A percentile compares a stretch with the other conserved stretches of the same genome.
These are phyloP conservation scores for Torulaspora delbrueckii DNA, from an alignment of 805 yeast species.

Conservation along the genomic window DNA sequence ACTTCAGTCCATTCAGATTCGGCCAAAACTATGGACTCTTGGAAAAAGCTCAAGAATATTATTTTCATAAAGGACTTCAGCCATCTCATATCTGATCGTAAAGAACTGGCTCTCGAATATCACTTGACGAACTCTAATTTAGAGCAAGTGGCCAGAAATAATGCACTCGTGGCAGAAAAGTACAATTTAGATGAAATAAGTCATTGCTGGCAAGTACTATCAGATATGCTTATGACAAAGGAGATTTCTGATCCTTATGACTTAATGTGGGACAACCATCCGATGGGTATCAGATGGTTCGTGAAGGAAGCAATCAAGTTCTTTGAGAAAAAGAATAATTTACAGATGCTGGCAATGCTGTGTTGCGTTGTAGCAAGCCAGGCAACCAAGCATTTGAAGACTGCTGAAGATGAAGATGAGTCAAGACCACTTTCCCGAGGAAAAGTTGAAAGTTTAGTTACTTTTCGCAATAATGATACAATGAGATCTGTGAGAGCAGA, in stretches of 20 bases:
- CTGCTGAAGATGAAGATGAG: not conserved
- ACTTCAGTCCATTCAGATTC: slow-evolving; percentile 27
- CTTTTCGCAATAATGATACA: slow-evolving; percentile 14
- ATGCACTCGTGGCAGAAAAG: slow-evolving; percentile 63
- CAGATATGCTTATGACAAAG: slow-evolving; percentile 34
- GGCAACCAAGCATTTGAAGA: not conserved
- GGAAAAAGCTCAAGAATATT: slow-evolving; percentile 43
- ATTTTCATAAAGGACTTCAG: slow-evolving; percentile 62
- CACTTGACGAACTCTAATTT: slow-evolving; percentile 52
- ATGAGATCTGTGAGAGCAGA: slow-evolving; percentile 12
- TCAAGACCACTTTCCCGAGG: not conserved
- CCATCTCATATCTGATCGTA: slow-evolving; percentile 68
- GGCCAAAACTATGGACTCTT: slow-evolving; percentile 25
- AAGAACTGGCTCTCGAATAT: slow-evolving; percentile 64
- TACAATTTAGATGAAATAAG: slow-evolving; percentile 59
- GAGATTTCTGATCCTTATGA: slow-evolving; percentile 27
- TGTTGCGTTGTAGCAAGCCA: slow-evolving; percentile 57
- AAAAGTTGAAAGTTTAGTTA: slow-evolving; percentile 21
- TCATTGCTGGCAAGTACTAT: slow-evolving; percentile 67
- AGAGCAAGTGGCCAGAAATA: slow-evolving; percentile 59
- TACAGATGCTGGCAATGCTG: slow-evolving; percentile 89
- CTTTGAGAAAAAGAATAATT: slow-evolving; percentile 58
- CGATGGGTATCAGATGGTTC: slow-evolving; percentile 66
- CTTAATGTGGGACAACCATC: slow-evolving; percentile 79
- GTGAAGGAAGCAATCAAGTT: slow-evolving; percentile 55